Evolutionary conservation across 495 filamentous ascomycete genomes (phyloP), one percentile per base, ranked within the genome.

Genomic region (Neurospora intermedia): DNA sequence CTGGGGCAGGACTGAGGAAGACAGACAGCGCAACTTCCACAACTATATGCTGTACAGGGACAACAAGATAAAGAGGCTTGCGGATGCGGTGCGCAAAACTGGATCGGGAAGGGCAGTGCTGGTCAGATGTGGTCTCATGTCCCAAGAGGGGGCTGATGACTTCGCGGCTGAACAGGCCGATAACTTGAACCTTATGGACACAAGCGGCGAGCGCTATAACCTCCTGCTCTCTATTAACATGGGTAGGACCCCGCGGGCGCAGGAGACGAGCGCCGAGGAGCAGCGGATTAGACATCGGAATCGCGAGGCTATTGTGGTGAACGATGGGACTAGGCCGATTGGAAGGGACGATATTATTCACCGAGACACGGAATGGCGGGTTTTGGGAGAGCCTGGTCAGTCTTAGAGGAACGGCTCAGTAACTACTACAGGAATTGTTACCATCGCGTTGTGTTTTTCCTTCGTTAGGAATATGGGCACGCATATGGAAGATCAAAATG

Each of bases 301-400:
- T 69, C 81, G 89, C 72, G 88, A 91, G 77, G 89, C 88, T 10
- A 88, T 91, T 84, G 89, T 91, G 13, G 72, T 91, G 70, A 89
- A 89, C 74, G 89, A 90, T 70, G 88, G 89, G 3, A 86, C 82
- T 42, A 82, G 84, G 38, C 85, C 86, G 1, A 74, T 90, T n/a
- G 85, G 82, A 16, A 84, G 87, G 54, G 82, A 83, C 48, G 88
- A 90, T 75, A 90, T 91, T 18, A 87, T 88, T 43, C 85, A 88
- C 73, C 77, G 83, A 45, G 80, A 82, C 16, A 78, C 78, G 31
- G 78, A 80, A 27, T 81, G 75, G 20, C 74, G 11, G 48, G 48
- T 59, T 59, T 27, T 59, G 20, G 48, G 48, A 59, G 48, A 59
- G 48, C 20, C 11, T 46, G 69, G 31, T 23, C 27, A 31, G 41